Base-by-base conservation (phyloP, 1,284 basidiomycete species). In the Takashimella koratensis region DNA sequence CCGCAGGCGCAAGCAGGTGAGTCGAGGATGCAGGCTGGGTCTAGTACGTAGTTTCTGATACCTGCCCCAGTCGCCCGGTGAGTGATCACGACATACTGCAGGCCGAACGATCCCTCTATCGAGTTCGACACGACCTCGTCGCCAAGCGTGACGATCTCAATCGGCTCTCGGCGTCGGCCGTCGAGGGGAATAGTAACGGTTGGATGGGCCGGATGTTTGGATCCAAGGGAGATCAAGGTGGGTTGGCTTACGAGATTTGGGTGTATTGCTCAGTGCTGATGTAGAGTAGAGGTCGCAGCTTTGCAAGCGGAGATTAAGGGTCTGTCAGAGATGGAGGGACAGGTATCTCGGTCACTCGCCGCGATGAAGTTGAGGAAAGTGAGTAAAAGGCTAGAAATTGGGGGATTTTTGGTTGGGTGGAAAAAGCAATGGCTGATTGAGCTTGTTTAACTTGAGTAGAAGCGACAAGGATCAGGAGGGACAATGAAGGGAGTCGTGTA, bases 61-160 rank as follows among this genome's bases (percentile, higher is more conserved):
- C 0, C 42, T 36, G 10, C 16, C 30, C 8, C 16, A 65, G 65
- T 19, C 60, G 61, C 19, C 24, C 49, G 1, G 45, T 73, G 13
- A 56, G 56, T 1, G 66, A 69, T 39, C 60, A 62, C 20, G 71
- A 74, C 43, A 60, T 74, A 2, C 44, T 65, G 0, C 63, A 66
- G 43, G 75, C 73, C 3, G 76, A 77, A 52, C 56, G 73, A 26
- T 74, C 75, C 2, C 58, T 77, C 19, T 74, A 73, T 44, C 64
- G 70, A 11, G 66, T 74, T 12, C 58, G 74, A 5, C 71, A 74
- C 26, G 75, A 76, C 27, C 53, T 73, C 3, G 62, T 68, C 0
- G 51, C 59, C 8, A 75, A 73, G 56, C 60, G 64, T 11, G 69
- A 71, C 22, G 68, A 73, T 40, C 19, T 73, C n/a, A 58, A 57